Evolutionary conservation across 2,329 filamentous ascomycete species (phyloP), one percentile per base, ranked within the genome.

Genomic region (Diaporthe batatas): DNA sequence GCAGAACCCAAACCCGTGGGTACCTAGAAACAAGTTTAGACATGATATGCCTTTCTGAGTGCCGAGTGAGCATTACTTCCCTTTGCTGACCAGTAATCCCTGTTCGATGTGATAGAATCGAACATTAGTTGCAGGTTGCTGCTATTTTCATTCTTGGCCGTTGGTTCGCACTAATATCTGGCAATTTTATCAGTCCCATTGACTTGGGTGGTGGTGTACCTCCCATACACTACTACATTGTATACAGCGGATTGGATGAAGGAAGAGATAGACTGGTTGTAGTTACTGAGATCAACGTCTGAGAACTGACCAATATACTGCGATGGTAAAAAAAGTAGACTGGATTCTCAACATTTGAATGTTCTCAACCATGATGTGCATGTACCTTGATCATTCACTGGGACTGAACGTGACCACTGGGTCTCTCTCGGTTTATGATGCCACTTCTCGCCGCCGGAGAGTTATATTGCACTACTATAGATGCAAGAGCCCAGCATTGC

Each of bases 41-140:
- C 7, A n/a, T 2, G 8, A n/a, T 11, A 4, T 1, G 34, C 4
- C n/a, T 0, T 18, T 12, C 0, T 2, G 2, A 8, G 21, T 34
- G 1, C 16, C 8, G 18, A 32, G 42, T n/a, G 2, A 64, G 42
- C n/a, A 18, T 64, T 25, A 49, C 59, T 42, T 34, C 59, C 59
- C 59, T 49, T 64, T 1, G 59, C 59, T 8, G 42, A 64, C 42
- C 59, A 64, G 18, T 64, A 64, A 18, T 64, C 59, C 14, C 59
- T 32, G n/a, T 64, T 49, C 6, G 59, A 25, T 2, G 59, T 64
- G 39, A 64, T 64, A 11, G 59, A 64, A 16, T 64, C 42, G 12
- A 64, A 64, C 42, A 64, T n/a, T 18, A 49, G 42, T 25, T 64
- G 59, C 59, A 64, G 59, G 42, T 10, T 64, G 34, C 18, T 64